Conservation (phyloP, 2,329 filamentous ascomycete species). For the Talaromyces rugulosus region DNA sequence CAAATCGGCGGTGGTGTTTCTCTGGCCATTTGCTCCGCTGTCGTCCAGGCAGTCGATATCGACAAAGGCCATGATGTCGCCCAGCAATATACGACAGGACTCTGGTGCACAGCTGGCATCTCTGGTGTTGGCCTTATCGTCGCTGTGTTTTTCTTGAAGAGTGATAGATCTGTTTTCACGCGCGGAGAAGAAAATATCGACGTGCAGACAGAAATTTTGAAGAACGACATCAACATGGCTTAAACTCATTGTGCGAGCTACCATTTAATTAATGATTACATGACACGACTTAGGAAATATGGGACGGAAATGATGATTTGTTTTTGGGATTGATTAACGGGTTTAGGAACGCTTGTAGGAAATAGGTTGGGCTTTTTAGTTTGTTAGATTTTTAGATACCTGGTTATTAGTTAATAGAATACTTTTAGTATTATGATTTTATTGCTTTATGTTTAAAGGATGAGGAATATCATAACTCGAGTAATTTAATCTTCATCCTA, state of each 20-base stretch:
- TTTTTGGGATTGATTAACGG: background rate
- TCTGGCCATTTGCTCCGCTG: conserved; percentile 36
- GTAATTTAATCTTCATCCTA: too few species aligned
- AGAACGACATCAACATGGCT: background rate
- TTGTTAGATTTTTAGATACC: too few species aligned
- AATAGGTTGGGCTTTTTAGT: too few species aligned
- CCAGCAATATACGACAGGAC: conserved; percentile 36
- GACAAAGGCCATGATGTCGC: conserved; percentile 29
- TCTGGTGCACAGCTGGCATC: conserved; percentile 41
- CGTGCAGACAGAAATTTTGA: background rate
- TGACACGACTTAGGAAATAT: background rate
- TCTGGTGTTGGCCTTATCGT: conserved; percentile 31
- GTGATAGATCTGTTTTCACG: background rate
- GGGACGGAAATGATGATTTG: background rate
- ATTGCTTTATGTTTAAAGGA: too few species aligned
- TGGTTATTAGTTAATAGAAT: too few species aligned
- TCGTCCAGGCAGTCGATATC: conserved; percentile 36
- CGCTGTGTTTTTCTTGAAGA: conserved; percentile 5
- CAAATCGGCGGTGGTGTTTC: conserved; percentile 41
- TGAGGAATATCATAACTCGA: too few species aligned
- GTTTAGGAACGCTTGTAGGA: too few species aligned
- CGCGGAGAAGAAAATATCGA: background rate
- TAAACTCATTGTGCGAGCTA: background rate
- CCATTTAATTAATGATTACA: background rate
- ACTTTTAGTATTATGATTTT: too few species aligned